Percentiles rank a stretch among this genome's conserved stretches.
These are phyloP conservation scores for Hippophae gyantsensis DNA, from an alignment of 306 rosid species.

Conservation along the genomic window DNA sequence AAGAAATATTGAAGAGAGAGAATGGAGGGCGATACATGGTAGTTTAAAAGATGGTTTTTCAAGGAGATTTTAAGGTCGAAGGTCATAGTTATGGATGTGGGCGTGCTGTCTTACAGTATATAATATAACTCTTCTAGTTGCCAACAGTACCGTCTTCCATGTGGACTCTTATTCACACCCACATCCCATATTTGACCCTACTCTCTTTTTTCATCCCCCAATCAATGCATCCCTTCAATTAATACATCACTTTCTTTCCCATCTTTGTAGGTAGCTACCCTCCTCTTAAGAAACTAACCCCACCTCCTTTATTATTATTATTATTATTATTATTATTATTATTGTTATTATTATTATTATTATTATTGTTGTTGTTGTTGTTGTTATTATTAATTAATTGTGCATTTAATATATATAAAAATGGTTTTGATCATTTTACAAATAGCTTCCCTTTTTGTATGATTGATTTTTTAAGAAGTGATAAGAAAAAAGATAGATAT, in stretches of 20 bases:
- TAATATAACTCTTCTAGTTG: constrained; percentile 14
- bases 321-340: neutral
- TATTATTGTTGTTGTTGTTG: no score
- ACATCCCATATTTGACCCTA: constrained; percentile 34
- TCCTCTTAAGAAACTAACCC: constrained; percentile 23
- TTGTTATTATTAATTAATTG: no score
- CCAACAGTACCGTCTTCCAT: constrained; percentile 20
- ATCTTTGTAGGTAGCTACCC: constrained; percentile 41
- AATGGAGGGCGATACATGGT: no score
- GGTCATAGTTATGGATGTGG: constrained; percentile 71
- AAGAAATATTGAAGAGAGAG: no score
- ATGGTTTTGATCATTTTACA: neutral
- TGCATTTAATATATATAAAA: neutral
- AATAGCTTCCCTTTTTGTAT: no score
- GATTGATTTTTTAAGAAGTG: no score
- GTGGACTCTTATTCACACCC: constrained; percentile 39
- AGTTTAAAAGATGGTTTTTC: constrained; percentile 35
- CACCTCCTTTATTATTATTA: constrained; percentile 1
- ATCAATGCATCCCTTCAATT: neutral
- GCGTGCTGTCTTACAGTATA: constrained; percentile 44
- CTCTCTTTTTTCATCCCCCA: neutral
- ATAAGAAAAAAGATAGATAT: no score
- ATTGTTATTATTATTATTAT: no score
- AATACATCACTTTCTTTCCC: neutral
- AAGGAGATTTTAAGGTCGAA: constrained; percentile 65